phyloP scores from a whole-genome alignment of 192 early-diverging fungal genomes.

The Coemansia sp. region DNA sequence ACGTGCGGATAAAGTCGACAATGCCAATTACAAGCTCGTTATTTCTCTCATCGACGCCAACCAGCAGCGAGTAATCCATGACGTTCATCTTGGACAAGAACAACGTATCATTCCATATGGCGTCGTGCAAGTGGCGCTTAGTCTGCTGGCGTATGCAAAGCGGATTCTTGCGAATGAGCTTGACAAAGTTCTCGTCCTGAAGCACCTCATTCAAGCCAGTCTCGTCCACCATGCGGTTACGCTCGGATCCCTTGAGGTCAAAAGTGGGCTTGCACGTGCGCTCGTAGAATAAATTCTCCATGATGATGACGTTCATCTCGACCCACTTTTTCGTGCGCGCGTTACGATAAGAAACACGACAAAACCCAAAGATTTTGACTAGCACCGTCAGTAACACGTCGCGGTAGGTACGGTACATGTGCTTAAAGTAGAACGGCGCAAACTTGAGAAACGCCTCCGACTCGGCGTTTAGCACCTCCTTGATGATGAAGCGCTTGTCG shows the following conservation, averaged over 20 bases:
- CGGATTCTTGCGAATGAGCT: slow-evolving; percentile 76
- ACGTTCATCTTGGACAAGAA: slow-evolving; percentile 94
- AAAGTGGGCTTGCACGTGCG: slow-evolving; percentile 79
- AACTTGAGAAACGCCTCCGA: slow-evolving; percentile 87
- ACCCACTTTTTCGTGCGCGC: slow-evolving; percentile 77
- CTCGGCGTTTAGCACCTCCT: slow-evolving; percentile 83
- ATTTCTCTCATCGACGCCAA: slow-evolving; percentile 86
- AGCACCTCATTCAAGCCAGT: slow-evolving; percentile 88
- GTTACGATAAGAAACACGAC: slow-evolving; percentile 87
- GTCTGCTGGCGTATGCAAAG: slow-evolving; percentile 91
- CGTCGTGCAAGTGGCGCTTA: slow-evolving; percentile 80
- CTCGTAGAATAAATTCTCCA: slow-evolving; percentile 94
- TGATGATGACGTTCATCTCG: slow-evolving; percentile 90
- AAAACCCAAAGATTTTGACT: slow-evolving; percentile 93
- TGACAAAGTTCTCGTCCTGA: slow-evolving; percentile 91
- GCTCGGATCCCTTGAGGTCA: slow-evolving; percentile 93
- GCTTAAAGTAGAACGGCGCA: slow-evolving; percentile 90
- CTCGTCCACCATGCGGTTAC: slow-evolving; percentile 91
- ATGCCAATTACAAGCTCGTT: slow-evolving; percentile 96
- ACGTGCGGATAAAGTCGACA: slow-evolving; percentile 97
- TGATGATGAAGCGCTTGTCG: slow-evolving; percentile 92
- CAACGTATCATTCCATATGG: slow-evolving; percentile 91
- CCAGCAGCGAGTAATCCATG: slow-evolving; percentile 97
- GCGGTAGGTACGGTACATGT: slow-evolving; percentile 59
- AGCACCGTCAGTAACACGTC: slow-evolving; percentile 73